Evolutionary conservation across 257 asterid species (phyloP), one percentile per base, ranked within the genome.

Genomic region (Solanum sitiens): DNA sequence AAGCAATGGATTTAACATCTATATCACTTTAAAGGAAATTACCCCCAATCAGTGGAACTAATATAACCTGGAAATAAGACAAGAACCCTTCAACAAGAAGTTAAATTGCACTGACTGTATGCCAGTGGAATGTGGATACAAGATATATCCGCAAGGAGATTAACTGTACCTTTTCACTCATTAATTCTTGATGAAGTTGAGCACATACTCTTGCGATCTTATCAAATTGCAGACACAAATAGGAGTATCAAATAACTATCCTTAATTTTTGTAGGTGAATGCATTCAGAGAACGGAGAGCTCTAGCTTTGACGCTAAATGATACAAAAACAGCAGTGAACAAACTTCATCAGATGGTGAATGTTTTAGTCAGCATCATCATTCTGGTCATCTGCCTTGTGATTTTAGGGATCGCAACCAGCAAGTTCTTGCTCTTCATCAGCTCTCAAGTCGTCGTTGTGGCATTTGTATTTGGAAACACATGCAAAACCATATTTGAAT

Each of bases 381-480:
- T 96, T 45, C 3, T 91, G 7, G 59, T 97, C 71, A 90, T 95
- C 16, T 93, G 94, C 87, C 92, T 95, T 5, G 90, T 97, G 59
- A 94, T 97, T 74, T 93, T 97, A 3, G 96, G 89, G 83, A 90
- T 95, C 1, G 96, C 97, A 21, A 92, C 97, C 8, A 92, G 95
- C 93, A 94, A 91, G 92, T 89, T 92, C 71, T 84, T 95, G 89
- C 94, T 97, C 87, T 94, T 93, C 89, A 73, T 94, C 71, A 95
- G 98, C 93, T 97, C 99, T 37, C 99, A 97, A 91, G 83, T 97
- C 14, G 96, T 97, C n/a, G 96, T 97, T 3, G 97, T 94, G 42
- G 96, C 99, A 3, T 97, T 97, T 83, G 86, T 97, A 37, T 97
- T 97, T 61, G 99, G 99, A 23, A 95, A 97, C 90, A 93, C 98